Percentiles rank a stretch among this genome's conserved stretches.
Evolutionary conservation across 2,329 filamentous ascomycete genomes (phyloP).

Genomic region (Trichoderma sp.): DNA sequence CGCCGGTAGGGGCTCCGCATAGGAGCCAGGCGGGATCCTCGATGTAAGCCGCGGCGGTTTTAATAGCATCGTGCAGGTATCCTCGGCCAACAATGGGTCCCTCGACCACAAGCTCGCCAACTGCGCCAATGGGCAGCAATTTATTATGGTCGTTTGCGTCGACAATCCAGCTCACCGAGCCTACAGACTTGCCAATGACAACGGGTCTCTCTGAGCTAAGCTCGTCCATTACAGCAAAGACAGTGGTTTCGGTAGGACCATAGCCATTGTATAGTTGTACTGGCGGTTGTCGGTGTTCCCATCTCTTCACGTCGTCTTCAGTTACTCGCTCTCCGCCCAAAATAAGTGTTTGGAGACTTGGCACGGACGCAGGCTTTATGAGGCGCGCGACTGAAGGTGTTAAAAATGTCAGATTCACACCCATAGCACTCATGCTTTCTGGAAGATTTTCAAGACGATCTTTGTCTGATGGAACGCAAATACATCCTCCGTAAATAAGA

Average conservation of each 20-base stretch:
- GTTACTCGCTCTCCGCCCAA: neutral
- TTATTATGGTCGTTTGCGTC: slow-evolving; percentile 46
- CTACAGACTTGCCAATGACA: slow-evolving; percentile 45
- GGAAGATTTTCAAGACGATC: neutral
- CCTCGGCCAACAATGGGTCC: slow-evolving; percentile 60
- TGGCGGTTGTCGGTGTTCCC: neutral
- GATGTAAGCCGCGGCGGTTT: slow-evolving; percentile 46
- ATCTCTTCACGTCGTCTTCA: neutral
- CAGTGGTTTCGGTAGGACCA: slow-evolving; percentile 19
- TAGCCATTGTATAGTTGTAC: slow-evolving; percentile 17
- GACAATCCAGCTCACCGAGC: slow-evolving; percentile 50
- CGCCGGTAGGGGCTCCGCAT: neutral
- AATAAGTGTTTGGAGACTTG: neutral
- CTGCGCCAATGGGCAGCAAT: slow-evolving; percentile 46
- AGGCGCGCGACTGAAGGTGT: neutral
- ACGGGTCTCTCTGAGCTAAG: neutral
- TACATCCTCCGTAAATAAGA: neutral
- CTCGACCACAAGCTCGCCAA: slow-evolving; percentile 53
- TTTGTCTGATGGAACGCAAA: neutral
- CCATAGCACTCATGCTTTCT: neutral
- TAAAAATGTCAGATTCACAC: neutral
- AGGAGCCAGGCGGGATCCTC: slow-evolving; percentile 40
- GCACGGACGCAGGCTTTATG: neutral
- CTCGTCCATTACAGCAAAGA: neutral
- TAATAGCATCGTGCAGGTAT: slow-evolving; percentile 48